A percentile compares a stretch with the other conserved stretches of the same genome.
Evolutionary conservation across 495 filamentous ascomycete genomes (phyloP).

Genomic region (Penicillium goetzii): DNA sequence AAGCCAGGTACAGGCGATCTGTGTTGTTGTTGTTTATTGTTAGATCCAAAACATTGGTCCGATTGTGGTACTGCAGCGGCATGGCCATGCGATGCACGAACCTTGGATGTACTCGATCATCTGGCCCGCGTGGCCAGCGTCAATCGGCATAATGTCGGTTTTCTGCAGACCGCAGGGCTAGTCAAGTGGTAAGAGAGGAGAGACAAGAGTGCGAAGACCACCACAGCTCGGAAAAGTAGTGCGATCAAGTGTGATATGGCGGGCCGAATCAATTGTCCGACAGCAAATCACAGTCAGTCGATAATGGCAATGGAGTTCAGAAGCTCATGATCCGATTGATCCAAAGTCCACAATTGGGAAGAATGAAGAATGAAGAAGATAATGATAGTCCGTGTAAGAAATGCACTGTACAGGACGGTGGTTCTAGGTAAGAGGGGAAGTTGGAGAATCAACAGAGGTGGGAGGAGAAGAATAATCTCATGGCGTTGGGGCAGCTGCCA

Average conservation of each 20-base stretch:
- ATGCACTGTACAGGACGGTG: constrained; percentile 21
- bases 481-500: constrained; percentile 46
- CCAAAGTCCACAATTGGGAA: constrained; percentile 19
- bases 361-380: constrained; percentile 10
- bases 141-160: constrained; percentile 39
- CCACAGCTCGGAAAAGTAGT: constrained; percentile 8
- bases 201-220: constrained; percentile 18
- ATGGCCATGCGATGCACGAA: constrained; percentile 34
- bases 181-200: constrained; percentile 12
- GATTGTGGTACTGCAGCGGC: neutral
- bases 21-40: constrained; percentile 26
- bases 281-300: constrained; percentile 14
- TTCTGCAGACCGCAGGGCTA: constrained; percentile 16
- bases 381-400: constrained; percentile 17
- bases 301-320: constrained; percentile 21
- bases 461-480: constrained; percentile 32
- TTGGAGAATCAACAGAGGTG: constrained; percentile 26
- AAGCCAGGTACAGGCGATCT: constrained; percentile 95
- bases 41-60: constrained; percentile 15
- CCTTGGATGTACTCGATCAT: constrained; percentile 81
- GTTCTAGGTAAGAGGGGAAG: constrained; percentile 14
- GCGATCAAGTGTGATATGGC: constrained; percentile 4
- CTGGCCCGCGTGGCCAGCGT: constrained; percentile 63
- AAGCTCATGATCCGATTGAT: constrained; percentile 33
- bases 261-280: constrained; percentile 13